These are phyloP conservation scores for Aspergillus conjunctus DNA, from an alignment of 495 filamentous ascomycete species.

Conservation along the genomic window DNA sequence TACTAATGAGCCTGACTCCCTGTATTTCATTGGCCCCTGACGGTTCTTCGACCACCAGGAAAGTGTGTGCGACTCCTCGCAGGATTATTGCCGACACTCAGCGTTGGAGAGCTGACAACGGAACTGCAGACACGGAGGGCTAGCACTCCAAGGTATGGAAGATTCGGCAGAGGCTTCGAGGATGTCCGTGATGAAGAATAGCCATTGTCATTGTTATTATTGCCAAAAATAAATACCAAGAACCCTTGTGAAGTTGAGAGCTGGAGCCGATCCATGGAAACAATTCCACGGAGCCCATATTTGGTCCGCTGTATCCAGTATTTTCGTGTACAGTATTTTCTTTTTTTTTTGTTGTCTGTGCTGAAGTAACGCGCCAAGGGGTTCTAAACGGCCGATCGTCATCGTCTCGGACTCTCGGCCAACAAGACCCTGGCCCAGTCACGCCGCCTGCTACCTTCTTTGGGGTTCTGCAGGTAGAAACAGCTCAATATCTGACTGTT, in stretches of 20 bases:
- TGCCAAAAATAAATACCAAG: not conserved
- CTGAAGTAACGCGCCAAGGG: constrained; percentile 16
- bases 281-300: not conserved
- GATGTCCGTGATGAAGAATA: too few relatives aligned
- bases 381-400: constrained; percentile 22
- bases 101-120: not conserved
- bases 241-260: not conserved
- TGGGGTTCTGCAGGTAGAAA: not conserved
- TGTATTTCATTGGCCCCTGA: constrained; percentile 11
- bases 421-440: constrained; percentile 16
- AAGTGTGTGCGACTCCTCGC: not conserved
- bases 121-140: too few relatives aligned
- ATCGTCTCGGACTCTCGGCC: constrained; percentile 8
- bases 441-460: not conserved
- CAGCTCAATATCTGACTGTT: not conserved
- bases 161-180: too few relatives aligned
- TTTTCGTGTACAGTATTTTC: not conserved
- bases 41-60: not conserved
- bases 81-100: not conserved
- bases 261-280: not conserved
- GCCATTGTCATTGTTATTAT: not conserved
- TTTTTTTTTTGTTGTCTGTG: not conserved
- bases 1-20: not conserved
- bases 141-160: too few relatives aligned
- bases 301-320: not conserved